Evolutionary conservation across 768 basidiomycete genomes (phyloP).

Genomic region (Tricholoma flavovirens): DNA sequence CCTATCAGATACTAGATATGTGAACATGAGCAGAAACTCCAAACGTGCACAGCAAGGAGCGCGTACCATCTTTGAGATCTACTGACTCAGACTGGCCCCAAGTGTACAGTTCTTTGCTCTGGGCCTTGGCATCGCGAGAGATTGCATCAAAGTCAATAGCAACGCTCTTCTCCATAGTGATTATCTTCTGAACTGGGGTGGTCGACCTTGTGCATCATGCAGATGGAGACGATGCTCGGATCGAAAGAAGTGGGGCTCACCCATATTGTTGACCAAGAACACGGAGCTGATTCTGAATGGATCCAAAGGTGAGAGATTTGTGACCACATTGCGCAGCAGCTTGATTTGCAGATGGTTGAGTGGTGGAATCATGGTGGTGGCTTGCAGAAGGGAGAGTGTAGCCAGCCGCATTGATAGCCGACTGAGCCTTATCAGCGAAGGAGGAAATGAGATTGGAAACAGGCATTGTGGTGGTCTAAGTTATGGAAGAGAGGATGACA

Average conservation of each 20-base stretch:
- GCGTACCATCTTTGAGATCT: conserved; percentile 73
- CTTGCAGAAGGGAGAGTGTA: conserved; percentile 40
- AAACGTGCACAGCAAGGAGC: conserved; percentile 1
- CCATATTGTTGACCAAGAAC: conserved; percentile 70
- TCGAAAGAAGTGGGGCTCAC: conserved; percentile 28
- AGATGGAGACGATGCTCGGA: conserved; percentile 5
- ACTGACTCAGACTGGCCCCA: conserved; percentile 73
- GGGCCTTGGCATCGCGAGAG: conserved; percentile 58
- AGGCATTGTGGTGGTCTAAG: conserved; percentile 40
- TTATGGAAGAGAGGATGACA: conserved; percentile 4
- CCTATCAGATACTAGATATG: conserved; percentile 63
- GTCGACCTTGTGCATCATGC: conserved; percentile 37
- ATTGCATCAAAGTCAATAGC: conserved; percentile 68
- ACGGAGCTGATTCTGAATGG: conserved; percentile 68
- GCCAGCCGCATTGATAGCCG: conserved; percentile 54
- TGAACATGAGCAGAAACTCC: conserved; percentile 6
- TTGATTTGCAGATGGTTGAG: conserved; percentile 38
- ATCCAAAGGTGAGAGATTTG: conserved; percentile 53
- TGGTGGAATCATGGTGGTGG: conserved; percentile 25
- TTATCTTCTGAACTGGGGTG: conserved; percentile 68
- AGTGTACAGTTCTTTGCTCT: conserved; percentile 80
- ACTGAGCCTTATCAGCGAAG: conserved; percentile 74
- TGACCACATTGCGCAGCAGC: conserved; percentile 36
- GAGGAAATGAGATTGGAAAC: conserved; percentile 58
- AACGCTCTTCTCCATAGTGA: conserved; percentile 73